Percentiles rank a stretch among this genome's conserved stretches.
phyloP scores from a whole-genome alignment of 208 protist species.

The Polymyxa betae region DNA sequence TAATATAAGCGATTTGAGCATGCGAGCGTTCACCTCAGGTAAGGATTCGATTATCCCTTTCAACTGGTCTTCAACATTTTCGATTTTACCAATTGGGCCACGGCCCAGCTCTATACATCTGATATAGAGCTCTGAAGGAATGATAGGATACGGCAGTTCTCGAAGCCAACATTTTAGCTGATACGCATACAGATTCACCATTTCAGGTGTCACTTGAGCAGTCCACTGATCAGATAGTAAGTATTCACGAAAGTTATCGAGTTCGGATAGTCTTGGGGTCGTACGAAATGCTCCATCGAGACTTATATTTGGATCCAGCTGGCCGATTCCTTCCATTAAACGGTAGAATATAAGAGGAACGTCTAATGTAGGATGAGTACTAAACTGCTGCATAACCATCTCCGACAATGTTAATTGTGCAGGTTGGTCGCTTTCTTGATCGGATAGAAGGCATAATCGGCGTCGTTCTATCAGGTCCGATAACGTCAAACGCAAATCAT shows the following conservation, averaged over 20 bases:
- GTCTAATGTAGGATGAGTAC: neutral
- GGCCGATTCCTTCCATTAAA: neutral
- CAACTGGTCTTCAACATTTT: neutral
- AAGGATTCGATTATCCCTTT: neutral
- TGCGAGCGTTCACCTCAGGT: neutral
- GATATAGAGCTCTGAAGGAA: neutral
- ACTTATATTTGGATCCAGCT: too few relatives aligned
- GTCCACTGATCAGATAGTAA: neutral
- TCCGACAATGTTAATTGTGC: neutral
- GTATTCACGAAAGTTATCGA: neutral
- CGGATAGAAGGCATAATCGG: neutral
- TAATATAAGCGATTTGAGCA: neutral
- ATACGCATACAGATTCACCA: neutral
- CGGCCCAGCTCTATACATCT: neutral
- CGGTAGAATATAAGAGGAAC: neutral
- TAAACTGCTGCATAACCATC: neutral
- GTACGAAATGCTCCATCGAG: neutral
- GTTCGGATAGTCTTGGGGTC: neutral
- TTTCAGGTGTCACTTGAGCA: neutral
- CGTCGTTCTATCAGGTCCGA: neutral
- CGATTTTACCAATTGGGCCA: neutral
- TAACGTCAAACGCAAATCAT: neutral
- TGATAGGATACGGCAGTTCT: neutral
- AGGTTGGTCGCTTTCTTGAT: neutral
- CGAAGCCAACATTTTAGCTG: conserved; percentile 35